Evolutionary conservation across 2,329 filamentous ascomycete species (phyloP).

Genomic region (Capronia coronata): DNA sequence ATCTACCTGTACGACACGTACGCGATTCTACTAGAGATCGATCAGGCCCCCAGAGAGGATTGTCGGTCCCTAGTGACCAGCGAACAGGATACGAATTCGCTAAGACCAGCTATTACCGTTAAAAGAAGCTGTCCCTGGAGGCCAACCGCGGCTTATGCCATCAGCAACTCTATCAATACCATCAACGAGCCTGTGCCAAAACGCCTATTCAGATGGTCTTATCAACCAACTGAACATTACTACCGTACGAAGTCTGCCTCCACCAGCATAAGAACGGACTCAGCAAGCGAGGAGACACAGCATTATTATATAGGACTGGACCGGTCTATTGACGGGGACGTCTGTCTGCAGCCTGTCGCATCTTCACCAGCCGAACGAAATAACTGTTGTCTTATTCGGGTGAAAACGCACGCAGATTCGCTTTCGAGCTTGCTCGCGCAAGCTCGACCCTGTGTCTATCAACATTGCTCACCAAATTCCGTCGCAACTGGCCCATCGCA

Average conservation of each 20-base stretch:
- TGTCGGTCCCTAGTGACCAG: slow-evolving; percentile 6
- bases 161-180: slow-evolving; percentile 12
- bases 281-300: slow-evolving; percentile 1
- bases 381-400: slow-evolving; percentile 2
- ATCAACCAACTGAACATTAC: slow-evolving; percentile 10
- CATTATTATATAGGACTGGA: slow-evolving; percentile 15
- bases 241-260: slow-evolving; percentile 3
- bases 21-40: slow-evolving; percentile 11
- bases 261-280: slow-evolving; percentile 5
- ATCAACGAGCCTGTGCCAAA: slow-evolving; percentile 15
- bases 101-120: no score
- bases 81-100: slow-evolving; percentile 7
- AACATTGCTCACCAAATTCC: slow-evolving; percentile 22
- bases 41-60: slow-evolving; percentile 20
- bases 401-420: slow-evolving; percentile 1
- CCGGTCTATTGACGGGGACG: slow-evolving; percentile 10
- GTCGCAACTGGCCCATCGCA: slow-evolving; percentile 12
- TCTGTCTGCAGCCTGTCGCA: slow-evolving; percentile 12
- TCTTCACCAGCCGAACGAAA: slow-evolving; percentile 8
- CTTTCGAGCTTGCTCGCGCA: slow-evolving; percentile 24
- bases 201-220: slow-evolving; percentile 4
- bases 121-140: slow-evolving; percentile 18
- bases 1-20: slow-evolving; percentile 1
- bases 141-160: slow-evolving; percentile 14
- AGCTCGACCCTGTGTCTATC: slow-evolving; percentile 20